These are phyloP conservation scores for Syncephalastrum sp. DNA, from an alignment of 371 early-diverging fungal genomes.

Conservation along the genomic window DNA sequence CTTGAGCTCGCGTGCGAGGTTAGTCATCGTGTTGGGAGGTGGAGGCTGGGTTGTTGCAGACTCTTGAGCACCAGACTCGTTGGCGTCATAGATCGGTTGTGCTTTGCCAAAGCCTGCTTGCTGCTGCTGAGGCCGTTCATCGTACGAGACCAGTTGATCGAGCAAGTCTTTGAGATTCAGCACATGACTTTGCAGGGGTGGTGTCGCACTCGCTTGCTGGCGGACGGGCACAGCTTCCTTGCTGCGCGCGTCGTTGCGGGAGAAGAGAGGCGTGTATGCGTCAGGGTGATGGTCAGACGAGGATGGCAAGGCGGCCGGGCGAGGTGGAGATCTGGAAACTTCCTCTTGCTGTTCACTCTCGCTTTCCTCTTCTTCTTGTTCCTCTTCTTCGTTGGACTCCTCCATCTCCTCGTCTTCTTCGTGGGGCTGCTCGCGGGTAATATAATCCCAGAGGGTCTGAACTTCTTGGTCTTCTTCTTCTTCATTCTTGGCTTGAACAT, in stretches of 20 bases:
- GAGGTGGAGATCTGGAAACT: background rate
- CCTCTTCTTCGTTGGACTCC: constrained; percentile 6
- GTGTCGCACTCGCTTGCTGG: constrained; percentile 6
- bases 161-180: constrained; percentile 15
- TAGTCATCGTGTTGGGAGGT: no score
- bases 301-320: no score
- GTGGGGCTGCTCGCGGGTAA: constrained; percentile 10
- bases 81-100: no score
- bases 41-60: no score
- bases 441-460: constrained; percentile 16
- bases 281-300: no score
- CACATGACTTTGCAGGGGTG: constrained; percentile 12
- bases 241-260: no score
- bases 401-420: constrained; percentile 13
- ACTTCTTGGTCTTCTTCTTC: constrained; percentile 14
- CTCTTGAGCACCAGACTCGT: no score
- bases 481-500: constrained; percentile 10
- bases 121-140: background rate
- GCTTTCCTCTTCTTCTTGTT: constrained; percentile 10
- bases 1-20: no score
- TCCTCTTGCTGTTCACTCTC: background rate
- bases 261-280: no score
- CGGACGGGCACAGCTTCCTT: no score
- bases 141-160: constrained; percentile 11
- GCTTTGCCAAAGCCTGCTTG: no score